phyloP scores from a whole-genome alignment of 2,329 filamentous ascomycete genomes.

The Pleurostoma richardsiae region DNA sequence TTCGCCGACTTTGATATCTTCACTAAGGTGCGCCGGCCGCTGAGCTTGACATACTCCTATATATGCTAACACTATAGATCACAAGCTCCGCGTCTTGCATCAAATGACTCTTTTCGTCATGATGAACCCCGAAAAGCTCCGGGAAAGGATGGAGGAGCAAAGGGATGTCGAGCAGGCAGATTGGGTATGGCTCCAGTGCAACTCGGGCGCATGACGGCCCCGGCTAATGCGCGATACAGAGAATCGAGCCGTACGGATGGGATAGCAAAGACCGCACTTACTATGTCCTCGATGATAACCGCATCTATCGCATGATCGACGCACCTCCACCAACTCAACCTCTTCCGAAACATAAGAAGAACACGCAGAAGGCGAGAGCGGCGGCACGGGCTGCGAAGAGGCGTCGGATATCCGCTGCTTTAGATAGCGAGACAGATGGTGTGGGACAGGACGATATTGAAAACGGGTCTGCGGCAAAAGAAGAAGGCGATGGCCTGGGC shows the following conservation, averaged over 20 bases:
- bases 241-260: slow-evolving; percentile 82
- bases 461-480: slow-evolving; percentile 22
- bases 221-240: slow-evolving; percentile 34
- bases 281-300: slow-evolving; percentile 88
- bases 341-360: slow-evolving; percentile 54
- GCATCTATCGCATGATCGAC: slow-evolving; percentile 85
- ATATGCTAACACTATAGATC: not conserved
- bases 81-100: slow-evolving; percentile 69
- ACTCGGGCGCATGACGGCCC: slow-evolving; percentile 17
- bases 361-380: slow-evolving; percentile 60
- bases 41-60: not conserved
- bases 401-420: slow-evolving; percentile 50
- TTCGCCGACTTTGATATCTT: slow-evolving; percentile 82
- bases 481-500: slow-evolving; percentile 60
- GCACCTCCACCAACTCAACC: slow-evolving; percentile 54
- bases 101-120: slow-evolving; percentile 88
- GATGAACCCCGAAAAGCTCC: slow-evolving; percentile 78
- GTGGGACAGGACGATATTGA: slow-evolving; percentile 24
- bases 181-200: slow-evolving; percentile 65
- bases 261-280: slow-evolving; percentile 83
- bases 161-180: slow-evolving; percentile 74
- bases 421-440: slow-evolving; percentile 27
- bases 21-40: slow-evolving; percentile 55
- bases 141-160: slow-evolving; percentile 79
- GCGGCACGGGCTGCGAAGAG: slow-evolving; percentile 67